Base-by-base conservation (phyloP, 2,329 filamentous ascomycete species). In the Alternaria consortialis region DNA sequence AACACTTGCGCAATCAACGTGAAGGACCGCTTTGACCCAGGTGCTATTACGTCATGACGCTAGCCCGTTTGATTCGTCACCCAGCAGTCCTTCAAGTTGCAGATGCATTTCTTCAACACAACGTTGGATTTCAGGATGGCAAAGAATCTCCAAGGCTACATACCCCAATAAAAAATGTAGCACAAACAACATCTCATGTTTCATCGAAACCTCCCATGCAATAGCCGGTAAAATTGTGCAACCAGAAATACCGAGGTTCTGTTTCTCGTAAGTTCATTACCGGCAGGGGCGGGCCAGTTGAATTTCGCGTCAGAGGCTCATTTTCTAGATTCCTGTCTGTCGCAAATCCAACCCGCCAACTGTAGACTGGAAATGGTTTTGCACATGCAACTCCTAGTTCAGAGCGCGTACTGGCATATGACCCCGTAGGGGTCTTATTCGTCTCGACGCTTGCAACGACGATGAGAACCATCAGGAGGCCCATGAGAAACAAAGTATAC, bases 371-470 rank as follows among this genome's bases (percentile, higher is more conserved):
- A 3, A 46, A 31, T 50, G 37, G 37, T 17, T 48, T n/a, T 4
- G 13, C 31, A 2, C 46, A 48, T 5, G 31, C 31, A 17, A n/a
- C 6, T 1, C 2, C 23, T 2, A 13, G n/a, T 11, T 12, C 13
- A 13, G n/a, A 27, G 2, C 27, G 1, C 20, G 13, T 7, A 50
- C 46, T 50, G 1, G 46, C 27, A 36, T 50, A 50, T n/a, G 27
- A 1, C 2, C 46, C 46, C 0, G 8, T 37, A 8, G 20, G 20
- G 8, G 5, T 13, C 11, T 27, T 50, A 1, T 50, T 50, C 15
- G 65, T 66, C 37, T 67, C 60, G 13, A 66, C 58, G 20, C 56
- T 53, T 54, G 58, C 60, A 31, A 64, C 15, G 8, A 58, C 25
- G 9, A 67, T 48, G 23, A 64, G 11, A 6, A 39, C 54, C 4